Conservation (phyloP, 2,329 filamentous ascomycete genomes). For the Fusarium sp. region DNA sequence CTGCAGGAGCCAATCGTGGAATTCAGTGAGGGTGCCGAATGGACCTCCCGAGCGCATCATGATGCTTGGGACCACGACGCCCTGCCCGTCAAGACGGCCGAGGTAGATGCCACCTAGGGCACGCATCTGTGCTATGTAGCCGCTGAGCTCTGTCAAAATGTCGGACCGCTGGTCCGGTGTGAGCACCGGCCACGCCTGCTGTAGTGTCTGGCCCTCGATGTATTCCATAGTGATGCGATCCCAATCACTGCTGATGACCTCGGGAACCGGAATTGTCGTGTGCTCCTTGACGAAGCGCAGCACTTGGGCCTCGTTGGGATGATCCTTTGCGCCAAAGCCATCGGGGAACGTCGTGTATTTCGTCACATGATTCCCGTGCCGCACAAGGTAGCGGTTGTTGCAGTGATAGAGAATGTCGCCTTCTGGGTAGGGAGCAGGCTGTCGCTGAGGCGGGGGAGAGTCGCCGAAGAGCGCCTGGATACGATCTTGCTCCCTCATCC, state of each 20-base stretch:
- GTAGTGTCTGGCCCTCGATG: slow-evolving; percentile 40
- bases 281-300: slow-evolving; percentile 34
- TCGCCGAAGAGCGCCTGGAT: too few relatives aligned
- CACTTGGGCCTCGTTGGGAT: slow-evolving; percentile 27
- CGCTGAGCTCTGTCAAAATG: slow-evolving; percentile 35
- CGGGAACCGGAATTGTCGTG: slow-evolving; percentile 41
- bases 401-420: too few relatives aligned
- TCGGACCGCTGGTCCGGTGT: slow-evolving; percentile 24
- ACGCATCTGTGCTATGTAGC: slow-evolving; percentile 37
- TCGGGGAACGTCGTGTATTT: too few relatives aligned
- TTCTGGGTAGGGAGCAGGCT: too few relatives aligned
- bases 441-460: too few relatives aligned
- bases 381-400: too few relatives aligned
- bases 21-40: slow-evolving; percentile 27
- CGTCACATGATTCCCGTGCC: too few relatives aligned
- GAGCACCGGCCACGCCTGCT: slow-evolving; percentile 36
- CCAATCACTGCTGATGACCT: slow-evolving; percentile 42
- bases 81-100: slow-evolving; percentile 39
- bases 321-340: too few relatives aligned
- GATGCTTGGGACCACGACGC: slow-evolving; percentile 35
- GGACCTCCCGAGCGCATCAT: slow-evolving; percentile 38
- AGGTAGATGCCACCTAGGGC: slow-evolving; percentile 27
- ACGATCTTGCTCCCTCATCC: too few relatives aligned
- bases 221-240: slow-evolving; percentile 44
- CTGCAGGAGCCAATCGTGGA: slow-evolving; percentile 43